These are phyloP conservation scores for Murraya paniculata DNA, from an alignment of 345 rosid species.

Conservation along the genomic window DNA sequence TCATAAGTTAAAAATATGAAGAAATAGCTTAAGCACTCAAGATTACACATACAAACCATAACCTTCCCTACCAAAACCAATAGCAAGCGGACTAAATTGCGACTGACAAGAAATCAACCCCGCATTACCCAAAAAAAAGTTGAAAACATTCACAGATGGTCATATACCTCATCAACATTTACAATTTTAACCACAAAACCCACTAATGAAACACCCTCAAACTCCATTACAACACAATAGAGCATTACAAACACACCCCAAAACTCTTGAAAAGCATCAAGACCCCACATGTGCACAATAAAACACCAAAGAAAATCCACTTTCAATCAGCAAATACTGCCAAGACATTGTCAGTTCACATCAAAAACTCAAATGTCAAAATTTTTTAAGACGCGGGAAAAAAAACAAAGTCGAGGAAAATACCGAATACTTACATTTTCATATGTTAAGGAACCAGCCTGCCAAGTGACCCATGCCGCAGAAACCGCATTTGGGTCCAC, in stretches of 20 bases:
- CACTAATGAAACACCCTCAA: not conserved
- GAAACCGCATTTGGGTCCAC: constrained; percentile 21
- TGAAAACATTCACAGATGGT: too few species aligned
- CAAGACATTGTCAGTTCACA: not conserved
- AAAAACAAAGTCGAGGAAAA: not conserved
- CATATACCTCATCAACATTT: not conserved
- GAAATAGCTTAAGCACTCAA: not conserved
- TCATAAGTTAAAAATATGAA: not conserved
- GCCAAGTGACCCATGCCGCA: constrained; percentile 10
- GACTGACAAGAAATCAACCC: not conserved
- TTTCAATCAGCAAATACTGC: too few species aligned
- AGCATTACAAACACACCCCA: not conserved
- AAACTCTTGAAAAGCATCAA: not conserved
- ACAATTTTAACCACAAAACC: not conserved
- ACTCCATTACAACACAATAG: not conserved
- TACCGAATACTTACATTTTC: constrained; percentile 15
- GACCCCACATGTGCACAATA: not conserved
- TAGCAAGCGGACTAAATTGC: not conserved
- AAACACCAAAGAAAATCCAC: not conserved
- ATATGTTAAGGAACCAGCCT: constrained; percentile 9
- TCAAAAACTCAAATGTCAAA: not conserved
- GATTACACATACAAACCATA: too few species aligned
- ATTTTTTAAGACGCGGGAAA: not conserved
- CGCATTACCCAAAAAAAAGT: not conserved
- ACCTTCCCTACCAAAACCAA: not conserved